Evolutionary conservation across 2,329 filamentous ascomycete genomes (phyloP).

Genomic region (Fusarium circinatum): DNA sequence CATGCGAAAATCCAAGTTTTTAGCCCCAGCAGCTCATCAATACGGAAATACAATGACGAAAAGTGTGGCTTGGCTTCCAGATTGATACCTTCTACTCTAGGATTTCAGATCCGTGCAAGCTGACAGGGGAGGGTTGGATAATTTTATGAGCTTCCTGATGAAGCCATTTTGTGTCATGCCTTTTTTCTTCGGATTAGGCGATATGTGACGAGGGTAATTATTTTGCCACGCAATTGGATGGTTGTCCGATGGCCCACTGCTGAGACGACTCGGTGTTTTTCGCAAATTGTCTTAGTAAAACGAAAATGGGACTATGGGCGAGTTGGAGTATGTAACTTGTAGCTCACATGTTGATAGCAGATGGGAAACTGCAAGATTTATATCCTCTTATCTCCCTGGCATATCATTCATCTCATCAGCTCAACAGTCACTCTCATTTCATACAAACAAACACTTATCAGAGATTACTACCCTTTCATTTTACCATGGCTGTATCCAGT

Average conservation of each 20-base stretch:
- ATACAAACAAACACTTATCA: no score
- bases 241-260: not conserved
- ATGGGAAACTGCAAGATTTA: not conserved
- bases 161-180: not conserved
- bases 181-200: not conserved
- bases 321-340: not conserved
- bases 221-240: not conserved
- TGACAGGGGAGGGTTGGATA: not conserved
- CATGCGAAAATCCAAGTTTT: not conserved
- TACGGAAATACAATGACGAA: not conserved
- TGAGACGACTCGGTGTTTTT: not conserved
- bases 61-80: not conserved
- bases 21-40: not conserved
- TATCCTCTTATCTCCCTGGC: not conserved
- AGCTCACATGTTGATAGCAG: not conserved
- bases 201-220: not conserved
- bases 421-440: no score
- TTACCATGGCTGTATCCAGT: constrained; percentile 9
- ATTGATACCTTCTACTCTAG: not conserved
- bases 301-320: not conserved
- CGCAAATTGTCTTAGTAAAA: not conserved
- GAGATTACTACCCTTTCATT: fast-evolving
- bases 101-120: not conserved
- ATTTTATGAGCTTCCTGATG: not conserved
- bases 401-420: not conserved